Percentiles rank a stretch among this genome's conserved stretches.
phyloP scores from a whole-genome alignment of 2,329 filamentous ascomycete species.

The Pestalotiopsis sp. region DNA sequence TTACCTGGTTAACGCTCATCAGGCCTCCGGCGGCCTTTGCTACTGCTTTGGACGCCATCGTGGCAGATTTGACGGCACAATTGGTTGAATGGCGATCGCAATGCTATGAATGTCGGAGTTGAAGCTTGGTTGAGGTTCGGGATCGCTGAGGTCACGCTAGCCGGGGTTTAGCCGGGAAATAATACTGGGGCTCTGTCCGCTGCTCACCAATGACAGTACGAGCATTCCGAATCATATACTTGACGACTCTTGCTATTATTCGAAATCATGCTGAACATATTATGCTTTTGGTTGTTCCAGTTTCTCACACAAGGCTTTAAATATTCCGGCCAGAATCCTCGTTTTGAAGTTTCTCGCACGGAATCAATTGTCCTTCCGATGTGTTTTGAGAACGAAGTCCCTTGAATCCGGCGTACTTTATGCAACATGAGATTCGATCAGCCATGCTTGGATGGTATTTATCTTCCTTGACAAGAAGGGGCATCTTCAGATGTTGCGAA shows the following conservation, averaged over 20 bases:
- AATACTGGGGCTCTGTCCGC: background rate
- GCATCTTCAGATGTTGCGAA: no score
- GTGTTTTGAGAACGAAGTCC: no score
- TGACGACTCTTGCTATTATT: background rate
- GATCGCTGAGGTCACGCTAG: conserved; percentile 4
- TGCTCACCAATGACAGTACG: background rate
- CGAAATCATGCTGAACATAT: no score
- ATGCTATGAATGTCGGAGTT: conserved; percentile 3
- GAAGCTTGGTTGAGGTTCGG: conserved; percentile 6
- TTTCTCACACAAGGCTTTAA: no score
- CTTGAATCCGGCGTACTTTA: no score
- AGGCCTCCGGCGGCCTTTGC: conserved; percentile 58
- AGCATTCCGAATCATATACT: background rate
- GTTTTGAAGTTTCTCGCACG: no score
- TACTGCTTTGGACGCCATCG: conserved; percentile 64
- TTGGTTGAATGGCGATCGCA: conserved; percentile 17
- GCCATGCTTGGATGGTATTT: no score
- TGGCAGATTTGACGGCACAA: conserved; percentile 34
- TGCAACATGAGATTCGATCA: no score
- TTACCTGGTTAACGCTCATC: conserved; percentile 62
- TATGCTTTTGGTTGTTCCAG: no score
- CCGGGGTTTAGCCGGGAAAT: conserved; percentile 2
- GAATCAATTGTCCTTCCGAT: no score
- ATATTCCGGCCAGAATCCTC: no score
- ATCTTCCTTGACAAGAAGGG: no score